Percentiles rank a stretch among this genome's conserved stretches.
Evolutionary conservation across 148 eudicot species (phyloP).

Genomic region (Polygonum maritimum): DNA sequence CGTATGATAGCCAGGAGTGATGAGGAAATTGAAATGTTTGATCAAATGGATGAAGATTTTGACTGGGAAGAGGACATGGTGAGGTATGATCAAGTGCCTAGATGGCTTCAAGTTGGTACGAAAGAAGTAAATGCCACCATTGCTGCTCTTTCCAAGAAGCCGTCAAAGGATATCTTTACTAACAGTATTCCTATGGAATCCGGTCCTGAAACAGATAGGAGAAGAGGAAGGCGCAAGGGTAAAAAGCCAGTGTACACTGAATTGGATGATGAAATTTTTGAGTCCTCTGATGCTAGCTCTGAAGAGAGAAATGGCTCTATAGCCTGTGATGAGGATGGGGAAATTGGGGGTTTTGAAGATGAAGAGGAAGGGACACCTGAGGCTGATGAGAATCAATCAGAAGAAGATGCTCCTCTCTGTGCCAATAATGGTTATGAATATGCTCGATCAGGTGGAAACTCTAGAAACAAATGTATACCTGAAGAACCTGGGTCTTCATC

Average conservation of each 20-base stretch:
- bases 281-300: constrained; percentile 11
- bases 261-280: constrained; percentile 2
- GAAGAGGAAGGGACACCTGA: constrained; percentile 11
- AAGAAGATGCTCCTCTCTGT: constrained; percentile 45
- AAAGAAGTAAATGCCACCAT: constrained; percentile 68
- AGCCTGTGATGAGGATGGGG: neutral
- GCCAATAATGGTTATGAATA: constrained; percentile 51
- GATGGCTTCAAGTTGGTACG: constrained; percentile 84
- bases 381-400: constrained; percentile 16
- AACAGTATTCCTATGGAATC: constrained; percentile 33
- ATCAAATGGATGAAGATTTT: constrained; percentile 96
- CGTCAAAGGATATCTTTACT: constrained; percentile 44
- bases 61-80: constrained; percentile 92
- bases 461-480: constrained; percentile 25
- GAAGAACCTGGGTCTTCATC: constrained; percentile 83
- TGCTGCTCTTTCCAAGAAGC: constrained; percentile 68
- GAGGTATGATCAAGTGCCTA: constrained; percentile 81
- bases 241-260: constrained; percentile 70
- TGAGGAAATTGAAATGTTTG: constrained; percentile 93
- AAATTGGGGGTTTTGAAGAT: constrained; percentile 8
- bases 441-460: constrained; percentile 33
- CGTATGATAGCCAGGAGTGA: constrained; percentile 97
- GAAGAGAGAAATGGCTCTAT: constrained; percentile 4
- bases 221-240: constrained; percentile 72
- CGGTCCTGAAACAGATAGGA: constrained; percentile 37